A percentile compares a stretch with the other conserved stretches of the same genome.
phyloP scores from a whole-genome alignment of 2,329 filamentous ascomycete species.

The Talaromyces sp. region DNA sequence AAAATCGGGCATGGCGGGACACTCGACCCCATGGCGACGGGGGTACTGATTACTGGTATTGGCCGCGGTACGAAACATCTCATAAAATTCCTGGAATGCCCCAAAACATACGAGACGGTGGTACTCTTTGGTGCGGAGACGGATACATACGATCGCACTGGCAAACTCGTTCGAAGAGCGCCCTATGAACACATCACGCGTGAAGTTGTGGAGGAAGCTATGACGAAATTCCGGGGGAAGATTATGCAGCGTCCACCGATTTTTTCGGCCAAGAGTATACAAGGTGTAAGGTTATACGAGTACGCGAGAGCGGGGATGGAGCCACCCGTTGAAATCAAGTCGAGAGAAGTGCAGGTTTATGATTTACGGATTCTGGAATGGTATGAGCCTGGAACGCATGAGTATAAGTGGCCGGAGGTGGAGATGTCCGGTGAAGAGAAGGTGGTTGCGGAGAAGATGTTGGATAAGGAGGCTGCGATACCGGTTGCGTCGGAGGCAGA shows the following conservation, averaged over 20 bases:
- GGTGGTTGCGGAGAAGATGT: slow-evolving; percentile 68
- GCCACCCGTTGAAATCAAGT: slow-evolving; percentile 79
- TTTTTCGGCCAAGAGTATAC: slow-evolving; percentile 87
- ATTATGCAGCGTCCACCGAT: slow-evolving; percentile 89
- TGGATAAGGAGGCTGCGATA: slow-evolving; percentile 40
- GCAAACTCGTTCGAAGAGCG: slow-evolving; percentile 74
- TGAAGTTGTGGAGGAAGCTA: slow-evolving; percentile 71
- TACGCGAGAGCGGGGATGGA: slow-evolving; percentile 88
- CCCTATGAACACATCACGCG: slow-evolving; percentile 79
- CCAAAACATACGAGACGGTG: slow-evolving; percentile 87
- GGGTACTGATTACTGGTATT: slow-evolving; percentile 84
- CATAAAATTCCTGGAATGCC: slow-evolving; percentile 76
- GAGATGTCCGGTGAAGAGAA: slow-evolving; percentile 76
- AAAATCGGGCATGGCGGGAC: slow-evolving; percentile 98
- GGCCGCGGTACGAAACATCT: slow-evolving; percentile 85
- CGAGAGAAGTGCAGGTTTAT: slow-evolving; percentile 72
- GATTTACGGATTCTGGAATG: slow-evolving; percentile 82
- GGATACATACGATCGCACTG: slow-evolving; percentile 85
- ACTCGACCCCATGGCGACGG: slow-evolving; percentile 88
- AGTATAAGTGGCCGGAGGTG: slow-evolving; percentile 73
- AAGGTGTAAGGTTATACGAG: slow-evolving; percentile 93
- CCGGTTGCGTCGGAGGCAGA: slow-evolving; percentile 26
- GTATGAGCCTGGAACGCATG: slow-evolving; percentile 75
- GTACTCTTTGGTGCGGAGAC: slow-evolving; percentile 89
- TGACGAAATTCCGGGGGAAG: slow-evolving; percentile 69